Evolutionary conservation across 306 rosid species (phyloP).

Genomic region (Ormosia semicastrata): DNA sequence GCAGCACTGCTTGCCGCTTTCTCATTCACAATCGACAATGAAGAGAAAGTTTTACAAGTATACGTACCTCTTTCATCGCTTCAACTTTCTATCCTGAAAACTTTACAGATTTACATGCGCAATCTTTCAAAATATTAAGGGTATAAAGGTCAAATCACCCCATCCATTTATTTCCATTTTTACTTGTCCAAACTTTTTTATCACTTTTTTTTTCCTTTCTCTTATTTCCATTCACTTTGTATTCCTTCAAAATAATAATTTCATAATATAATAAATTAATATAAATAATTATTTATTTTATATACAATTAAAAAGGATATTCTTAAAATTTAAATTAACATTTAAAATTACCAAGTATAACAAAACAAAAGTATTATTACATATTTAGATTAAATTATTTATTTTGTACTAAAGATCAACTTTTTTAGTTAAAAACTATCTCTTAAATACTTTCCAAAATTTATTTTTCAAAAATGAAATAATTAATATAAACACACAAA

Average conservation of each 20-base stretch:
- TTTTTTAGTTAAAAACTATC: too few relatives aligned
- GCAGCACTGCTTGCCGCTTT: neutral
- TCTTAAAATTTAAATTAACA: neutral
- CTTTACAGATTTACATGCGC: neutral
- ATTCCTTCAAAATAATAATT: neutral
- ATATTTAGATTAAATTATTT: neutral
- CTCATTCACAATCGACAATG: constrained; percentile 4
- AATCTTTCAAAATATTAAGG: neutral
- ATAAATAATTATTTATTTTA: neutral
- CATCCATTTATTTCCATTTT: neutral
- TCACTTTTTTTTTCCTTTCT: neutral
- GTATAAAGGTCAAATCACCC: neutral
- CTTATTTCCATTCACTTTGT: neutral
- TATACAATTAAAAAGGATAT: too few relatives aligned
- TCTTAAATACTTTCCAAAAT: neutral
- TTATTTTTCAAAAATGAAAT: too few relatives aligned
- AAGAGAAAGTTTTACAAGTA: neutral
- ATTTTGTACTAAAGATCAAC: neutral
- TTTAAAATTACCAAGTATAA: neutral
- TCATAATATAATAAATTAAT: neutral
- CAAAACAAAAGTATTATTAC: neutral
- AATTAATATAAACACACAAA: too few relatives aligned
- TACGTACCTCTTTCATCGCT: neutral
- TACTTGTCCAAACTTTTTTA: neutral
- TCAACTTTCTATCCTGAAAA: constrained; percentile 9